Conservation (phyloP, 106 monocot species). For the Dendrobium nobile region DNA sequence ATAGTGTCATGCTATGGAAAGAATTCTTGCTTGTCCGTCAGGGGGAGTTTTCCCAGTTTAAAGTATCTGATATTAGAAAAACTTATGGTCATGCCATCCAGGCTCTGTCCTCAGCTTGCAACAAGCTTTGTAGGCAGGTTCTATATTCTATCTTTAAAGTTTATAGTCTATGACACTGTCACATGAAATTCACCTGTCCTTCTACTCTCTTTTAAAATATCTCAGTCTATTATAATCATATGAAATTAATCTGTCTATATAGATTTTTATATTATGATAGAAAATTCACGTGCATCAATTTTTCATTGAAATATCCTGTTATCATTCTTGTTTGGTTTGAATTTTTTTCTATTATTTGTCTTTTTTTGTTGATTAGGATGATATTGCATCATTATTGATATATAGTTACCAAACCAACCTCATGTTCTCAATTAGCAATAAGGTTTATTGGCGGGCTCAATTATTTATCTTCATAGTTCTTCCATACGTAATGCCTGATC, state of each 20-base stretch:
- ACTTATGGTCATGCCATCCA: conserved; percentile 73
- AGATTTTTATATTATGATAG: too few relatives aligned
- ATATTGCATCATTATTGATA: background rate
- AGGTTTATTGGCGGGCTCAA: background rate
- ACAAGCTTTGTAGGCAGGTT: conserved; percentile 88
- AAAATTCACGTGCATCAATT: background rate
- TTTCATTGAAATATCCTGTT: background rate
- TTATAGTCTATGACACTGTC: background rate
- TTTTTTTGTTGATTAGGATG: background rate
- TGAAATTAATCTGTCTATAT: background rate
- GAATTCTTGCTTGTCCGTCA: conserved; percentile 67
- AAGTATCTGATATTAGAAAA: conserved; percentile 78
- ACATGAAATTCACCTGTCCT: background rate
- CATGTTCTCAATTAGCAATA: background rate
- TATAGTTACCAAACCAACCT: background rate
- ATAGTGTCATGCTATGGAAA: conserved; percentile 79
- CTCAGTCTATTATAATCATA: background rate
- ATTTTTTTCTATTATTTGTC: background rate
- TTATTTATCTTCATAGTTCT: too few relatives aligned
- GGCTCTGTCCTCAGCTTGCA: conserved; percentile 77
- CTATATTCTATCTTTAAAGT: conserved; percentile 20
- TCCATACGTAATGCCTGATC: background rate
- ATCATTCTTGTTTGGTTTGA: background rate
- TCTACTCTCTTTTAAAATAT: background rate
- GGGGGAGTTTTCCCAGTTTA: conserved; percentile 85